A percentile compares a stretch with the other conserved stretches of the same genome.
Evolutionary conservation across 2,329 filamentous ascomycete species (phyloP).

Genomic region (Botryotinia globosa): DNA sequence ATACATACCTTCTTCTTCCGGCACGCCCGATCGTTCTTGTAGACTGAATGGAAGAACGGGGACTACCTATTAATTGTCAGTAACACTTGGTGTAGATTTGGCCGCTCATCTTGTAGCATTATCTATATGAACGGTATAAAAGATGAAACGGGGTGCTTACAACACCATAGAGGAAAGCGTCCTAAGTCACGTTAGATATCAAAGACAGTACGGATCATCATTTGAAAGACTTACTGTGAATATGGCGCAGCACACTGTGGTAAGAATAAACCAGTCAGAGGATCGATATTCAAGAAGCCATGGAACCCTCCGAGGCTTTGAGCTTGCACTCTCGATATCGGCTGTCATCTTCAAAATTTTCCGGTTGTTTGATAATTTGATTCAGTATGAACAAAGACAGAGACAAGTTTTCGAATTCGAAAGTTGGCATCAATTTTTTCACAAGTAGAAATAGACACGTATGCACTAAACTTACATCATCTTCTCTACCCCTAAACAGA

Average conservation of each 20-base stretch:
- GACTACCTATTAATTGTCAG: slow-evolving; percentile 47
- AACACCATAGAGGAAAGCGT: slow-evolving; percentile 59
- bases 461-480: slow-evolving; percentile 5
- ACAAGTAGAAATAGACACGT: slow-evolving; percentile 11
- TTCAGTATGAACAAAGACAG: neutral
- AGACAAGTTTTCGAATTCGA: neutral
- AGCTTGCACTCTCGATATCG: slow-evolving; percentile 10
- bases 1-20: slow-evolving; percentile 38
- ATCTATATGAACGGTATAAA: neutral
- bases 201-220: neutral
- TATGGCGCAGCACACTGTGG: slow-evolving; percentile 21
- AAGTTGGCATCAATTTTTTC: neutral
- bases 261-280: slow-evolving; percentile 23
- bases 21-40: slow-evolving; percentile 51
- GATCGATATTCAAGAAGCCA: slow-evolving; percentile 28
- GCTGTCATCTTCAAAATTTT: slow-evolving; percentile 7
- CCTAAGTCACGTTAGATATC: slow-evolving; percentile 34
- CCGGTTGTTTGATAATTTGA: slow-evolving; percentile 1
- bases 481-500: neutral
- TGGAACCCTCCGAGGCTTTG: slow-evolving; percentile 6
- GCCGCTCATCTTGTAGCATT: neutral
- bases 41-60: slow-evolving; percentile 69
- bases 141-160: neutral
- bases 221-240: slow-evolving; percentile 20
- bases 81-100: neutral